Evolutionary conservation across 495 filamentous ascomycete species (phyloP), one percentile per base, ranked within the genome.

Genomic region (Venustampulla echinocandica): DNA sequence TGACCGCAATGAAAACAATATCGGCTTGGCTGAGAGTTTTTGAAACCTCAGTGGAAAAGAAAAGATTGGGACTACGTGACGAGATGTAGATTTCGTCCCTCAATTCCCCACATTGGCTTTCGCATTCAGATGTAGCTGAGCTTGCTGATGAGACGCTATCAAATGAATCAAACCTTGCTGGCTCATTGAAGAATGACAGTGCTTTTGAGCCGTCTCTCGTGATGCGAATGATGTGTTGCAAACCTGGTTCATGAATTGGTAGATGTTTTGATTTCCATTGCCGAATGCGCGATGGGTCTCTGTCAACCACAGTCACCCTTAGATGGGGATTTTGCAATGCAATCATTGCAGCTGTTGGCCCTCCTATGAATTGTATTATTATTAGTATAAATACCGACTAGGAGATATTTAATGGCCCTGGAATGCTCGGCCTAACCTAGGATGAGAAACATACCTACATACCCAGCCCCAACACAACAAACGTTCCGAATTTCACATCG

Each of bases 201-300:
- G 47, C 42, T 42, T 59, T 58, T 21, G 66, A 64, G n/a, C 82
- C 80, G 52, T 87, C 82, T 27, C 84, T 70, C 7, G 79, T 69
- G 4, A 74, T 61, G 25, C 74, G 68, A 6, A 90, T 81, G 6
- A 88, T 70, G n/a, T 81, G 74, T 14, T 73, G 52, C 4, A 92
- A 65, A 0, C 80, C 84, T 1, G 82, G 77, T 58, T 92, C 86
- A 61, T 85, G 82, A 42, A 92, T 87, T 10, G 86, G 86, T 22
- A 89, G 71, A 48, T 81, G 75, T 27, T 69, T 61, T 1, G 83
- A 84, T 46, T 86, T 84, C 86, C 85, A 90, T 21, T 73, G 69
- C 24, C 65, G 66, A 50, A 90, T 82, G n/a, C 84, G 73, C 6
- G 56, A 49, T 15, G 68, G 68, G 58, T 85, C 79, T 39, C 77